These are phyloP conservation scores for Willaertia magna DNA, from an alignment of 208 protist genomes.

Conservation along the genomic window DNA sequence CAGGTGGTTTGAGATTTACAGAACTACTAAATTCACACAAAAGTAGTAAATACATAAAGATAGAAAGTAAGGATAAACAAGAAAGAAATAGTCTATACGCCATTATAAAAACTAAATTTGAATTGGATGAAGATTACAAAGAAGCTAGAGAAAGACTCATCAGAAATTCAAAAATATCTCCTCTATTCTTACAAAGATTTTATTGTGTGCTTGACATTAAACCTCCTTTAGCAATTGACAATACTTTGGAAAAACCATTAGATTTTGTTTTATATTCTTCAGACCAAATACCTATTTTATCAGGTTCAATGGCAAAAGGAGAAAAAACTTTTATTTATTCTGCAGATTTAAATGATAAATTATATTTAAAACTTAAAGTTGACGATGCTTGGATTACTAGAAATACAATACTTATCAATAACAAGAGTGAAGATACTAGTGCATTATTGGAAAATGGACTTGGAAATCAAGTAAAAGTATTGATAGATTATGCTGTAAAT, in stretches of 20 bases:
- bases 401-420: not conserved
- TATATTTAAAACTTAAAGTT: not conserved
- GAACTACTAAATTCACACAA: not conserved
- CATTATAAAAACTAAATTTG: not conserved
- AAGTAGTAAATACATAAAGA: not conserved
- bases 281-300: not conserved
- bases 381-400: not conserved
- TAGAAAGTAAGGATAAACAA: not conserved
- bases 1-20: not conserved
- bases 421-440: not conserved
- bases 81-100: not conserved
- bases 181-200: not conserved
- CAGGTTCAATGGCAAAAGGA: not conserved
- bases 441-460: not conserved
- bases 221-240: not conserved
- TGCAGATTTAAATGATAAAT: not conserved
- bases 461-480: not conserved
- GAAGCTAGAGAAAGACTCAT: not conserved
- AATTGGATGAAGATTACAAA: not conserved
- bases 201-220: not conserved
- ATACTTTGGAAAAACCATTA: not conserved
- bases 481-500: not conserved
- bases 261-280: not conserved
- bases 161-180: too few relatives aligned
- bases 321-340: not conserved